These are phyloP conservation scores for Pyricularia sp. DNA, from an alignment of 2,329 filamentous ascomycete genomes.

Conservation along the genomic window DNA sequence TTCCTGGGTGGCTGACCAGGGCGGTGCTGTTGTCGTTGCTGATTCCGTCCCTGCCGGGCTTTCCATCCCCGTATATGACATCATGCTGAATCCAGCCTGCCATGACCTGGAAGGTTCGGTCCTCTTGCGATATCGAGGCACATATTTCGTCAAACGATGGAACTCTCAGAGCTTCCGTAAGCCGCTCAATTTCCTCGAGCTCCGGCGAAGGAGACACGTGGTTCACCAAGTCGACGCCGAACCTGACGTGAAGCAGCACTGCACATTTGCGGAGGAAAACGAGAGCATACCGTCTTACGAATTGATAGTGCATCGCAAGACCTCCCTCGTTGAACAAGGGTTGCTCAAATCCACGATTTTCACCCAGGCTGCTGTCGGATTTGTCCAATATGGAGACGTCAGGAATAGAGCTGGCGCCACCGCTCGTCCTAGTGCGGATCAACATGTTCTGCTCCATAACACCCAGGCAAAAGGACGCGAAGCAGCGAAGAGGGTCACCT, in stretches of 20 bases:
- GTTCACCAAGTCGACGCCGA: conserved; percentile 78
- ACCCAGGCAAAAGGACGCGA: conserved; percentile 43
- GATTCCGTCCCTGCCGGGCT: conserved; percentile 1
- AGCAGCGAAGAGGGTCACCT: conserved; percentile 38
- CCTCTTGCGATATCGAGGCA: conserved; percentile 36
- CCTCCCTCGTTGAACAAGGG: conserved; percentile 35
- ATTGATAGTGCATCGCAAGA: conserved; percentile 44
- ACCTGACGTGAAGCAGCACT: conserved; percentile 78
- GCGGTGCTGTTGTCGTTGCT: conserved; percentile 22
- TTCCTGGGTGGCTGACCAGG: conserved; percentile 68
- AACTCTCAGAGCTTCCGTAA: conserved; percentile 66
- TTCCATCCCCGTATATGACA: conserved; percentile 20
- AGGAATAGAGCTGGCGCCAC: conserved; percentile 7
- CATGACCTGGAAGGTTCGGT: conserved; percentile 34
- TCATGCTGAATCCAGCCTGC: conserved; percentile 65
- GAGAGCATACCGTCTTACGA: conserved; percentile 76
- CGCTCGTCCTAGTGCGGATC: conserved; percentile 15
- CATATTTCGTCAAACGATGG: conserved; percentile 76
- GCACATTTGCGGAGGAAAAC: conserved; percentile 78
- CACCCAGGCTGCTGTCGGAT: conserved; percentile 18
- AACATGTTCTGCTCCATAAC: conserved; percentile 36
- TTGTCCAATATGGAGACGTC: conserved; percentile 20
- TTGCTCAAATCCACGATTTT: conserved; percentile 44
- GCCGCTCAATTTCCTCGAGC: conserved; percentile 70
- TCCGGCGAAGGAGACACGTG: conserved; percentile 54